Percentiles rank a stretch among this genome's conserved stretches.
Evolutionary conservation across 1,284 basidiomycete species (phyloP).

Genomic region (Moniliophthora roreri): DNA sequence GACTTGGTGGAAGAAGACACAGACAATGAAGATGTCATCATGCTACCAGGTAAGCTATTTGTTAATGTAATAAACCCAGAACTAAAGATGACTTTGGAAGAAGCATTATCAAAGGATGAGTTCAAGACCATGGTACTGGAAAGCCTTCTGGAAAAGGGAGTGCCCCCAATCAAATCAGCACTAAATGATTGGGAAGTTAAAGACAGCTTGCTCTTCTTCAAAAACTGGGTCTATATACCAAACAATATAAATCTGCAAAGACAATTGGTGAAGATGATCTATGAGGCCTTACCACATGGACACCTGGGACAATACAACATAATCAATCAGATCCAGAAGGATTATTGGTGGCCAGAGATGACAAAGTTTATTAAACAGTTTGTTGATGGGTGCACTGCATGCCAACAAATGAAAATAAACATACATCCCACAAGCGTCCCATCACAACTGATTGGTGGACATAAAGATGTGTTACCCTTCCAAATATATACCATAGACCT

Average conservation of each 20-base stretch:
- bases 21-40: constrained; percentile 17
- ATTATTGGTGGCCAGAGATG: too few relatives aligned
- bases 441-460: too few relatives aligned
- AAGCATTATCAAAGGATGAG: not conserved
- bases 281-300: not conserved
- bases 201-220: not conserved
- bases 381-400: too few relatives aligned
- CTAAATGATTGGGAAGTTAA: not conserved
- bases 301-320: not conserved
- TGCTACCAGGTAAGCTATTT: constrained; percentile 18
- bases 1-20: constrained; percentile 17
- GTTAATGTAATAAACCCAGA: constrained; percentile 11
- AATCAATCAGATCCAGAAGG: too few relatives aligned
- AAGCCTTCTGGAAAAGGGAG: not conserved
- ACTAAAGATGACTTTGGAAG: constrained; percentile 2
- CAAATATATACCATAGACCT: too few relatives aligned
- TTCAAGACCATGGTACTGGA: not conserved
- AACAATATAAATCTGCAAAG: not conserved
- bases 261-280: not conserved
- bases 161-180: not conserved
- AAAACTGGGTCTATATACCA: not conserved
- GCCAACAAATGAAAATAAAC: too few relatives aligned
- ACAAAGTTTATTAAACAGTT: too few relatives aligned
- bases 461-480: too few relatives aligned
- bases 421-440: too few relatives aligned